Conservation (phyloP, 192 early-diverging fungal species). For the Neocallimastix lanati region DNA sequence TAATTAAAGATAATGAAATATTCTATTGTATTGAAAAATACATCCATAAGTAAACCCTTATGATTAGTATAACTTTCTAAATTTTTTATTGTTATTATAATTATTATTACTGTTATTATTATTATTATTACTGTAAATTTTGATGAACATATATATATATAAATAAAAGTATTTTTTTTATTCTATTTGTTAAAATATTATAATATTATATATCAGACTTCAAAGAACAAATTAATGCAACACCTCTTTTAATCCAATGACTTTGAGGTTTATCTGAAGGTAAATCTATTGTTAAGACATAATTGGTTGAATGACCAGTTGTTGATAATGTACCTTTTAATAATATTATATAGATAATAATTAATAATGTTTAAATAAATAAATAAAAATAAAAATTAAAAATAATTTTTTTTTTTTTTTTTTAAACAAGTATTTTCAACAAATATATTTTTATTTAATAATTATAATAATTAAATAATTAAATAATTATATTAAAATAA, state of each 20-base stretch:
- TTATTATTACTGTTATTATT: no score
- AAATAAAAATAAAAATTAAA: no score
- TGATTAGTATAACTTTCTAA: no score
- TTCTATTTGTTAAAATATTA: neutral
- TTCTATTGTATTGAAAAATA: no score
- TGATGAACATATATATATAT: no score
- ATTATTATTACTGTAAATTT: neutral
- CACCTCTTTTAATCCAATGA: neutral
- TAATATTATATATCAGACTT: neutral
- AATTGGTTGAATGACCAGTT: neutral
- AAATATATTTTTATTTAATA: no score
- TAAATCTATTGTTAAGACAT: neutral
- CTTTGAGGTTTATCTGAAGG: neutral
- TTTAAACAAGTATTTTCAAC: no score
- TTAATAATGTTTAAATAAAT: neutral
- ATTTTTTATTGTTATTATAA: no score
- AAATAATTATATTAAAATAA: no score
- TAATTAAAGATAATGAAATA: no score
- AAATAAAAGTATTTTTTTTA: neutral
- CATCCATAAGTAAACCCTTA: no score
- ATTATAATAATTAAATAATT: neutral
- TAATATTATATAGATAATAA: neutral
- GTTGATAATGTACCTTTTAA: neutral
- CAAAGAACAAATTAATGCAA: neutral
- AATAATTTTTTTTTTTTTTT: no score